Conservation (phyloP, 2,329 filamentous ascomycete species). For the Phialocephala subalpina region DNA sequence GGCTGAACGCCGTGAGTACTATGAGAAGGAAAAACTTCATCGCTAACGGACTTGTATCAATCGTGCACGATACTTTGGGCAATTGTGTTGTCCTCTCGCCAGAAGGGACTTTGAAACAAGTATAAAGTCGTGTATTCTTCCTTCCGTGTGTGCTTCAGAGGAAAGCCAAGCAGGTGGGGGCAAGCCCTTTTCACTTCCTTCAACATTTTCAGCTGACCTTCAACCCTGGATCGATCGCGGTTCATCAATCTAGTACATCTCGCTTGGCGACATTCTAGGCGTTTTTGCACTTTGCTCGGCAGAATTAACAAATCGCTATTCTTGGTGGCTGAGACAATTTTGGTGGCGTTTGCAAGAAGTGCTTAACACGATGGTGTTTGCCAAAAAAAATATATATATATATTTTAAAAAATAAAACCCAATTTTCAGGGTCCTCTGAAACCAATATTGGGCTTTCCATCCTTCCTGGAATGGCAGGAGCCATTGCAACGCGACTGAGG, state of each 20-base stretch:
- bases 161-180: not conserved
- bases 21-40: not conserved
- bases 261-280: not conserved
- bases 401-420: too few species aligned
- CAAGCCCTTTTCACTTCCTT: not conserved
- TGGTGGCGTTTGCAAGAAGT: slow-evolving; percentile 1
- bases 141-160: not conserved
- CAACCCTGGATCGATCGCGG: not conserved
- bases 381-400: not conserved
- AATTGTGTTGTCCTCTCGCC: too few species aligned
- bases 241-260: not conserved
- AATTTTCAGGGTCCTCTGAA: too few species aligned
- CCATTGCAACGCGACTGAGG: too few species aligned
- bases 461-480: too few species aligned
- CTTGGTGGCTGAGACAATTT: not conserved
- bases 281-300: not conserved
- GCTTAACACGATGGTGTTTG: not conserved
- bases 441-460: too few species aligned
- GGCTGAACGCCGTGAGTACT: not conserved
- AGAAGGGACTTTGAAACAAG: not conserved
- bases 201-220: slow-evolving; percentile 1
- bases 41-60: not conserved
- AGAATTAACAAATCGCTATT: not conserved
- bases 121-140: not conserved
- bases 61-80: too few species aligned